Base-by-base conservation (phyloP, 2,329 filamentous ascomycete genomes). In the Fusarium setosum region DNA sequence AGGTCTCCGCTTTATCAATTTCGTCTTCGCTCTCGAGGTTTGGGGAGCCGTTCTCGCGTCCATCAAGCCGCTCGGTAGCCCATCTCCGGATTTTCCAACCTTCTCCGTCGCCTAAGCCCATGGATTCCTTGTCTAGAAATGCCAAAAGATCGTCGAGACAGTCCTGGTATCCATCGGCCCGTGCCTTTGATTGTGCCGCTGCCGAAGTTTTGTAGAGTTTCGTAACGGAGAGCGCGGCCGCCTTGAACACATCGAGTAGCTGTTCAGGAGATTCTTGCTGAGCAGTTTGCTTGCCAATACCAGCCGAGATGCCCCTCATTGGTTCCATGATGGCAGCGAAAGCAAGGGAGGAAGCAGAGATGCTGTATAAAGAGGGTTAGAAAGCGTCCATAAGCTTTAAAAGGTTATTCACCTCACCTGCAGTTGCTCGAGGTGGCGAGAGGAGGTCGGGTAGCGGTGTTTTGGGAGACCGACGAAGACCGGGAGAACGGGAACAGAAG, bases 171-270 rank as follows among this genome's bases (percentile, higher is more conserved):
- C 96, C 96, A 35, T 94, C 90, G 49, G 87, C 81, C 48, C 92
- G 89, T 44, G 93, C 89, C 72, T 90, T 90, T 48, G 90, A 85
- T 75, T 96, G 90, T 47, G 92, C 92, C 29, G 89, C 84, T 12
- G 92, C 91, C 4, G 95, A 95, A 35, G 90, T 94, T 80, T 97
- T 97, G 82, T 98, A 98, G 13, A 99, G 89, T 74, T 96, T 97
- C 45, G 96, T 98, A 55, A 98, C 94, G 6, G 94, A 97, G 31
- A 97, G 85, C 18, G 96, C 96, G 31, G 96, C 96, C 15, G 92
- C 89, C 78, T 94, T 96, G 85, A 99, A 99, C 59, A 93, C 90
- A 71, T 95, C 90, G 58, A 97, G 88, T 45, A 97, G 88, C 74
- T 89, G 85, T 73, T 90, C 88, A 17, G 86, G 84, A 17, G 82